phyloP scores from a whole-genome alignment of 2,329 filamentous ascomycete genomes.

The Fusarium sp. region DNA sequence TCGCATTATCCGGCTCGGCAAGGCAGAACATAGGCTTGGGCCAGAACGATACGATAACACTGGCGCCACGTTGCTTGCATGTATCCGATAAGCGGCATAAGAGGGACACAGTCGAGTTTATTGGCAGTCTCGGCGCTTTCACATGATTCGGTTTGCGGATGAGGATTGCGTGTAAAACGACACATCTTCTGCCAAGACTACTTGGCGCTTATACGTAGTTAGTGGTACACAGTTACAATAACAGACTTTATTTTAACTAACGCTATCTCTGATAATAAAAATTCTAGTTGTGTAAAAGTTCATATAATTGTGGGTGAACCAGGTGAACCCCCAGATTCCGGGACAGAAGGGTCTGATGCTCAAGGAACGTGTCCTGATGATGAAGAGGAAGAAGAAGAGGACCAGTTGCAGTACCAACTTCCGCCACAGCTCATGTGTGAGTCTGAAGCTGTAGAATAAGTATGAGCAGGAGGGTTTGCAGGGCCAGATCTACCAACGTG shows the following conservation, averaged over 20 bases:
- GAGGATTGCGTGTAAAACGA: conserved; percentile 19
- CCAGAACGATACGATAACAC: neutral
- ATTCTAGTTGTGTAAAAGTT: too few species aligned
- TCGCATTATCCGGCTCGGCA: conserved; percentile 16
- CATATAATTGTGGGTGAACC: too few species aligned
- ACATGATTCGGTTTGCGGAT: conserved; percentile 15
- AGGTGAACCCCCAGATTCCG: too few species aligned
- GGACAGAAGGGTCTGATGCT: too few species aligned
- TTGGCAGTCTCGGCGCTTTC: conserved; percentile 21
- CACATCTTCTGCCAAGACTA: conserved; percentile 6
- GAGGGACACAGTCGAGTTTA: neutral
- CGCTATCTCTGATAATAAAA: too few species aligned
- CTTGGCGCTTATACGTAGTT: conserved; percentile 11
- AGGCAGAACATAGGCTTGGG: neutral
- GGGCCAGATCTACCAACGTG: neutral
- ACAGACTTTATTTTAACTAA: neutral
- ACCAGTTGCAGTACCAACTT: neutral
- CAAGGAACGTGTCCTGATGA: neutral
- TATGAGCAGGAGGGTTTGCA: too few species aligned
- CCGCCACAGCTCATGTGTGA: too few species aligned
- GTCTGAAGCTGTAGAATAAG: too few species aligned
- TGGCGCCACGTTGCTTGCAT: conserved; percentile 23
- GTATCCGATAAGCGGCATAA: neutral
- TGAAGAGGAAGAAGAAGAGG: neutral
- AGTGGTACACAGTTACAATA: neutral